Percentiles rank a stretch among this genome's conserved stretches.
Evolutionary conservation across 1,284 basidiomycete genomes (phyloP).

Genomic region (Ganoderma boninense): DNA sequence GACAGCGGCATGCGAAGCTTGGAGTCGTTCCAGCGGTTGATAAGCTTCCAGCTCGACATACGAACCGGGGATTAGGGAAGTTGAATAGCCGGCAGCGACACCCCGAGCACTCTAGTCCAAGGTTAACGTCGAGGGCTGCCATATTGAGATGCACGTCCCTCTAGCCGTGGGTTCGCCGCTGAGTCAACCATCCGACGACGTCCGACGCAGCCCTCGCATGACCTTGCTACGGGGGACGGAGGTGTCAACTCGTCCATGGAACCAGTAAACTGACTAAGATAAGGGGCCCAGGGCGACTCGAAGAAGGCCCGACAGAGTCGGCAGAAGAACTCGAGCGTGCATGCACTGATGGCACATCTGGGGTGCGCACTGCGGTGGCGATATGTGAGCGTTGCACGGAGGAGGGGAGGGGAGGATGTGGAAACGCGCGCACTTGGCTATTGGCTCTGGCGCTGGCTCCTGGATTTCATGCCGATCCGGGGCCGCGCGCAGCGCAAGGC

Average conservation of each 20-base stretch:
- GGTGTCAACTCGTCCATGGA: not conserved
- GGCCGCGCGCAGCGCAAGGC: not conserved
- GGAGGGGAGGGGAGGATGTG: not conserved
- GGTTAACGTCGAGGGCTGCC: not conserved
- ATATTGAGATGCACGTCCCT: not conserved
- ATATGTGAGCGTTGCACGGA: not conserved
- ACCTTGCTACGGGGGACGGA: not conserved
- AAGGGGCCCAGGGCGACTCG: not conserved
- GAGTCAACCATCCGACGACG: not conserved
- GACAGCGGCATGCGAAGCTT: not conserved
- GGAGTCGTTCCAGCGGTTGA: not conserved
- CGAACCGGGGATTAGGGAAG: not conserved
- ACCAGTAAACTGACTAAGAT: not conserved
- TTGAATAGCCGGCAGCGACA: not conserved
- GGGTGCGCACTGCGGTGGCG: not conserved
- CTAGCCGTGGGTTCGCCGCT: not conserved
- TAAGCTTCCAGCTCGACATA: not conserved
- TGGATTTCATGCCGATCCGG: not conserved
- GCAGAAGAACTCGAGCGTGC: not conserved
- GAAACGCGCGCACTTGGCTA: not conserved
- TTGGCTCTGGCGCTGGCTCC: not conserved
- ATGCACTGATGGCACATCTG: not conserved
- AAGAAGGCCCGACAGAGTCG: not conserved
- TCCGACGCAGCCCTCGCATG: not conserved
- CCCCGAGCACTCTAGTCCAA: not conserved